These are phyloP conservation scores for Dryadomyces quercivorus DNA, from an alignment of 2,329 filamentous ascomycete genomes.

Conservation along the genomic window DNA sequence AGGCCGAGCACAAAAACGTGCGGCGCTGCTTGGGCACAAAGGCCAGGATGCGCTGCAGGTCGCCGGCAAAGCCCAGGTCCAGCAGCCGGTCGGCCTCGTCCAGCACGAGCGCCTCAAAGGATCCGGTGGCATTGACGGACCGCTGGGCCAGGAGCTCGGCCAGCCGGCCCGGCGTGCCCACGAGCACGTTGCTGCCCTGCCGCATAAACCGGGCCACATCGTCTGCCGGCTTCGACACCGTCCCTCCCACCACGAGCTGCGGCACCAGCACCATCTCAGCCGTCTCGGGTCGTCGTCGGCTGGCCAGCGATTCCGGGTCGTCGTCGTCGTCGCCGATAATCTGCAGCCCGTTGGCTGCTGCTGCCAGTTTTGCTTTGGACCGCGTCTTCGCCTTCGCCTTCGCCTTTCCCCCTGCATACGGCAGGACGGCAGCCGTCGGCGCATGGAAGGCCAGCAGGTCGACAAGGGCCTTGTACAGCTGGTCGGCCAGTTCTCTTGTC, in stretches of 20 bases:
- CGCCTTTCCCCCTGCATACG: conserved; percentile 26
- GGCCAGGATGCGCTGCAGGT: conserved; percentile 73
- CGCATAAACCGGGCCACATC: conserved; percentile 79
- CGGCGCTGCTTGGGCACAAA: conserved; percentile 83
- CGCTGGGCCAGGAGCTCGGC: conserved; percentile 77
- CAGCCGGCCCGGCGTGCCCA: conserved; percentile 77
- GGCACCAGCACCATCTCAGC: conserved; percentile 53
- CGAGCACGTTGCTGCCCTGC: conserved; percentile 74
- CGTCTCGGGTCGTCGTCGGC: conserved; percentile 26
- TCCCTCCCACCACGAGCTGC: conserved; percentile 78
- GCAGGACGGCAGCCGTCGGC: conserved; percentile 57
- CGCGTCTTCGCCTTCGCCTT: conserved; percentile 30
- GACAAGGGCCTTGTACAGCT: conserved; percentile 73
- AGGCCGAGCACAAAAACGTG: conserved; percentile 89
- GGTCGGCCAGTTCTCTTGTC: conserved; percentile 80
- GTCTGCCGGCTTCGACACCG: conserved; percentile 58
- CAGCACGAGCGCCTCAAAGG: conserved; percentile 83
- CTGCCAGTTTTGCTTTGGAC: conserved; percentile 18
- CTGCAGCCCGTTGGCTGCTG: conserved; percentile 8
- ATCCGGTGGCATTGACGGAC: conserved; percentile 78
- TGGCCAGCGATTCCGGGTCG: background rate
- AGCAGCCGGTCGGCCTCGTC: conserved; percentile 90
- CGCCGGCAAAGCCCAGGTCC: conserved; percentile 87
- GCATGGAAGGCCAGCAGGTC: conserved; percentile 73
- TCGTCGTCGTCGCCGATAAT: conserved; percentile 10